Evolutionary conservation across 345 rosid species (phyloP).

Genomic region (Salix viminalis): DNA sequence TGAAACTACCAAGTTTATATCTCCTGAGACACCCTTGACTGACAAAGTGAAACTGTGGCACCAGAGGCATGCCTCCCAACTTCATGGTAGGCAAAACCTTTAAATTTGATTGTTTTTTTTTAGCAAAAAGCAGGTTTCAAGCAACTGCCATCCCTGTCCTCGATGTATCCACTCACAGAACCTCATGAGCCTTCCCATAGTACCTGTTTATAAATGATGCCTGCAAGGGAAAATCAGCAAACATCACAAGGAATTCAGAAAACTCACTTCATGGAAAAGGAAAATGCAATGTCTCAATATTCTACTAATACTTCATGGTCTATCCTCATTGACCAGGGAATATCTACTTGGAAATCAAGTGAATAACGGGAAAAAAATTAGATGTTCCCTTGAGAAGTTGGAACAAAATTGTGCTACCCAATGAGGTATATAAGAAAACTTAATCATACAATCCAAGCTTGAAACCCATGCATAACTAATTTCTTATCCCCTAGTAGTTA

Average conservation of each 20-base stretch:
- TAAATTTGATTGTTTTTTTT: not conserved
- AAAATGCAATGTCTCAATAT: not conserved
- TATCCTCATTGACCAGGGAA: not conserved
- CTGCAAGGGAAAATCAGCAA: slow-evolving; percentile 39
- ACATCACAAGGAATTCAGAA: not conserved
- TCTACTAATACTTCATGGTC: not conserved
- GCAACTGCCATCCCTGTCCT: not conserved
- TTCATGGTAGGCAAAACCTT: not conserved
- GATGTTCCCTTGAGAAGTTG: not conserved
- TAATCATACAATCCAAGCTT: too few relatives aligned
- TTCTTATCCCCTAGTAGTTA: too few relatives aligned
- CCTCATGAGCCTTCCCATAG: slow-evolving; percentile 79
- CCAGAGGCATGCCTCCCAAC: not conserved
- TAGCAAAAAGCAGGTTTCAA: not conserved
- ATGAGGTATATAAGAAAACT: too few relatives aligned
- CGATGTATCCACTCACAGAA: slow-evolving; percentile 36
- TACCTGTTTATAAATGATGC: slow-evolving; percentile 78
- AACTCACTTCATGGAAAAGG: not conserved
- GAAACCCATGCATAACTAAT: too few relatives aligned
- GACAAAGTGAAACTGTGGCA: not conserved
- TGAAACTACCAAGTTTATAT: not conserved
- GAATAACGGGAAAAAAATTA: not conserved
- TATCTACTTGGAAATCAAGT: not conserved
- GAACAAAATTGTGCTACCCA: too few relatives aligned
- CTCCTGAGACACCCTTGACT: not conserved